Evolutionary conservation across 208 protist species (phyloP), one percentile per base, ranked within the genome.

Genomic region (Acanthamoeba culbertsoni): DNA sequence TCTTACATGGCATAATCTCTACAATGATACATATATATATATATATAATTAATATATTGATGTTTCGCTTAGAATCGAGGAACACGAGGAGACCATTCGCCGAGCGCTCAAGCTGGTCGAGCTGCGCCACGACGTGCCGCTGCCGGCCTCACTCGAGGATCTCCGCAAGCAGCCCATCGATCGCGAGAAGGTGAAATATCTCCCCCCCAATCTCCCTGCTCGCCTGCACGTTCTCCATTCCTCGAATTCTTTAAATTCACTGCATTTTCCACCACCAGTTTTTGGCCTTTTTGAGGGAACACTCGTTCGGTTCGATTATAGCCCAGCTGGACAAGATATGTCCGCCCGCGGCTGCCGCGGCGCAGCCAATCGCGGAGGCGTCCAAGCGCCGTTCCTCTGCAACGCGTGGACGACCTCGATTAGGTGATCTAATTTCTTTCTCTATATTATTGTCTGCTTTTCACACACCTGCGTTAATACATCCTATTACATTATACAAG

Each of bases 241-340:
- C 18, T 57, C 51, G 51, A n/a, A 23, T 57, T 4, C 18, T 57
- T 12, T 57, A 0, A 57, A n/a, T 57, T 57, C 14, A 12, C 51
- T 12, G 14, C 18, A 26, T 31, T 59, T 18, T 18, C 31, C 31
- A n/a, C 31, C 68, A 20, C 16, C 42, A 88, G 77, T 62, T 88
- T 43, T 45, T 55, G 33, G 28, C 43, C 8, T 88, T 88, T 28
- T 62, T 88, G 77, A 88, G 23, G 51, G 77, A 88, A 48, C 77
- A 88, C 48, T 40, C 28, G 31, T 88, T 88, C 28, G 33, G 48
- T 6, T 88, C 77, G 42, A 88, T 88, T 28, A 88, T 88, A 10
- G 16, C 28, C 23, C 10, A 88, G 28, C 42, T 88, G 46, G 77
- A 88, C 48, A 88, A 53, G 48, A 88, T 88, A 23, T 88, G 77